Base-by-base conservation (phyloP, 192 early-diverging fungal genomes). In the Umbelopsis sp. region DNA sequence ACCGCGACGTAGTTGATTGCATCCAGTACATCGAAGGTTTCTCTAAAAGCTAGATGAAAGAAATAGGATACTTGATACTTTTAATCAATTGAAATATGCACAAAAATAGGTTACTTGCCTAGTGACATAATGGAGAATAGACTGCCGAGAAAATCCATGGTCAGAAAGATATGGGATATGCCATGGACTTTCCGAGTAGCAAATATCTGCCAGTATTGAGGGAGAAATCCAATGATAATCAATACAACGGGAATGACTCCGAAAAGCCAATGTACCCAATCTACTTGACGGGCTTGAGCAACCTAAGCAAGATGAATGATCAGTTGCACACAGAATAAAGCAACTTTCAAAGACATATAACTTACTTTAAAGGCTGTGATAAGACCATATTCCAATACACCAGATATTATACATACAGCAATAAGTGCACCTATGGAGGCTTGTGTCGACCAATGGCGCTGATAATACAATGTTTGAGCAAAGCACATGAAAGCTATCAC, bases 71-170 rank as follows among this genome's bases (percentile, higher is more conserved):
- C 48, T 30, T 41, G 37, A 41, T 9, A 6, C 7, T 64, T 67
- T 4, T 44, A 49, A 47, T 46, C 21, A 3, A 1, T 51, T 30
- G 27, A 3, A 22, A 51, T 27, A 6, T 21, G 13, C 13, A 27
- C n/a, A 47, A 25, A 33, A 20, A 46, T 58, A 33, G 5, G 16
- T 22, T 65, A 69, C 55, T 70, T 76, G 74, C 80, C 78, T 12
- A 84, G 68, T 50, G 68, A 71, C 25, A 84, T 71, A 2, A 82
- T 52, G 2, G 83, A 84, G 30, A 84, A 84, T 21, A 82, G 37
- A 6, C 80, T 74, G 2, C 83, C 83, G 3, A 75, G 58, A 22
- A 72, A 77, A 22, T 84, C 83, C 44, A 79, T 77, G 11, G 75
- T 48, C 20, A 84, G 71, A 47, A 84, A 84, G 4, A 75, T 23